These are phyloP conservation scores for Penicillium sp. DNA, from an alignment of 2,329 filamentous ascomycete species.

Conservation along the genomic window DNA sequence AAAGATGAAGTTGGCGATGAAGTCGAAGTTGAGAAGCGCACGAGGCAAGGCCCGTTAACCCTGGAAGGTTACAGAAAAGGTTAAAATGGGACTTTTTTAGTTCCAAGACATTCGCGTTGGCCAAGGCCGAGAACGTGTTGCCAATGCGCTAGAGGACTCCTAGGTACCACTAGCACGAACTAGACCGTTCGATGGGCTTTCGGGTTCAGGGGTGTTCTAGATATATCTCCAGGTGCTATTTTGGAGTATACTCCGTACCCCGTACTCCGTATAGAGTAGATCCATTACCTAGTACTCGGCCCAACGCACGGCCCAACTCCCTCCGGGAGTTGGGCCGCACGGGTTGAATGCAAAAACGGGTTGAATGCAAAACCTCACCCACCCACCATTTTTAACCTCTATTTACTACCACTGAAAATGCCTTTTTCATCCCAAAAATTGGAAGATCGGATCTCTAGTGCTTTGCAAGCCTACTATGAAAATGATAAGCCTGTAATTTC, in stretches of 20 bases:
- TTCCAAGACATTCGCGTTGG: background rate
- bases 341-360: too few species aligned
- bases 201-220: background rate
- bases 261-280: background rate
- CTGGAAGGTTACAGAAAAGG: background rate
- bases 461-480: too few species aligned
- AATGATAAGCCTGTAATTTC: too few species aligned
- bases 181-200: conserved; percentile 26
- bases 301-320: too few species aligned
- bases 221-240: background rate
- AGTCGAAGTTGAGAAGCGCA: background rate
- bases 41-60: background rate
- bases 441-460: too few species aligned
- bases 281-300: background rate
- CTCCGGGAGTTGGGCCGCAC: too few species aligned
- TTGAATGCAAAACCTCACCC: too few species aligned
- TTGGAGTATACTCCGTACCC: too few species aligned
- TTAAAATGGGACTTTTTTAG: background rate
- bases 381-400: too few species aligned
- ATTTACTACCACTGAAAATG: too few species aligned
- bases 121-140: conserved; percentile 17
- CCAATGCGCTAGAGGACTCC: background rate
- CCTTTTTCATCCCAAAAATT: too few species aligned
- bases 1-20: background rate
- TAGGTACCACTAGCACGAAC: conserved; percentile 19